phyloP scores from a whole-genome alignment of 768 basidiomycete species.

The Pleurotus djamor region DNA sequence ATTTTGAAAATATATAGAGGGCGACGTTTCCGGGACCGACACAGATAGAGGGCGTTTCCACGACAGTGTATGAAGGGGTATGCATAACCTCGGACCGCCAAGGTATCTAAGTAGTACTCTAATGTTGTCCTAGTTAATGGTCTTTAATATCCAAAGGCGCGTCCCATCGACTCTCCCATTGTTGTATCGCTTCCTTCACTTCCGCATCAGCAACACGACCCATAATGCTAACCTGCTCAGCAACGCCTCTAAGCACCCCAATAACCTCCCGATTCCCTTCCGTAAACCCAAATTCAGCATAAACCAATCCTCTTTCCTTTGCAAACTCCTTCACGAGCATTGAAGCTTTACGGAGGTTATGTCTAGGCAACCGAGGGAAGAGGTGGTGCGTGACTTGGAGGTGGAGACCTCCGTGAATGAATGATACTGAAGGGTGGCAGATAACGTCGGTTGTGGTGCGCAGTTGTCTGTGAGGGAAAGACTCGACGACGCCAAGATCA shows the following conservation, averaged over 20 bases:
- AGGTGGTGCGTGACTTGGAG: constrained; percentile 97
- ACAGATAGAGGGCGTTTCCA: no score
- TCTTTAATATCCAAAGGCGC: no score
- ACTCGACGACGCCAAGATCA: constrained; percentile 88
- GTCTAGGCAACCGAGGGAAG: constrained; percentile 92
- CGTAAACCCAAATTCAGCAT: constrained; percentile 87
- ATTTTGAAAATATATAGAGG: no score
- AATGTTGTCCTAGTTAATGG: no score
- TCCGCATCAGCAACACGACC: constrained; percentile 80
- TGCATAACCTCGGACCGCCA: no score
- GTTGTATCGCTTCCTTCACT: constrained; percentile 58
- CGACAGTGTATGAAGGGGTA: no score
- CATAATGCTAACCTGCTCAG: constrained; percentile 83
- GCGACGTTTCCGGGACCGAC: no score
- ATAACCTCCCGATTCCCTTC: constrained; percentile 85
- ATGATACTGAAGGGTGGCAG: constrained; percentile 79
- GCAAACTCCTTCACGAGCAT: constrained; percentile 86
- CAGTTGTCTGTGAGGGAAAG: constrained; percentile 90
- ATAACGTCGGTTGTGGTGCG: constrained; percentile 97
- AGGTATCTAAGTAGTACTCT: no score
- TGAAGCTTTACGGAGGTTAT: constrained; percentile 86
- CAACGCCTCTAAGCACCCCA: constrained; percentile 79
- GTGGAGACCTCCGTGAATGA: constrained; percentile 96
- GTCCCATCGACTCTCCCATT: constrained; percentile 27
- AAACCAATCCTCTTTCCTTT: constrained; percentile 77